phyloP scores from a whole-genome alignment of 306 rosid species.

The Rosa rugosa region DNA sequence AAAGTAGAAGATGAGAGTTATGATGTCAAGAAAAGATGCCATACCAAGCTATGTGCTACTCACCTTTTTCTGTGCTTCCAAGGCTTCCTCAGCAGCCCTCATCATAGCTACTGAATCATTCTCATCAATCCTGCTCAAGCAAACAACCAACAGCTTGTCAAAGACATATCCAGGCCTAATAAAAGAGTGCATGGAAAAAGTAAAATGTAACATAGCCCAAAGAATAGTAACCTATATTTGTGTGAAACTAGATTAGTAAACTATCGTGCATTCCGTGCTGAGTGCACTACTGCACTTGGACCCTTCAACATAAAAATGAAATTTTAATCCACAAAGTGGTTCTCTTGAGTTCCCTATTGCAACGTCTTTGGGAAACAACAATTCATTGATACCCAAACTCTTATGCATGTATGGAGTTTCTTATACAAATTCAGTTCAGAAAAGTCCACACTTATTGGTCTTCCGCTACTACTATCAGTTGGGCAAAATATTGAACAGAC shows the following conservation, averaged over 20 bases:
- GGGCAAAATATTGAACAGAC: neutral
- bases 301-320: neutral
- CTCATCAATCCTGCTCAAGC: conserved; percentile 69
- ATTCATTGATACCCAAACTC: neutral
- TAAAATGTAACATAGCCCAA: neutral
- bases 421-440: neutral
- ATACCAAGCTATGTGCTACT: conserved; percentile 7
- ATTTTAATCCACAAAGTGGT: neutral
- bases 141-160: conserved; percentile 31
- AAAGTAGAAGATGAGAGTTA: neutral
- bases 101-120: conserved; percentile 68
- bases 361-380: neutral
- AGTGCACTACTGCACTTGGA: neutral
- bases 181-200: neutral
- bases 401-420: neutral
- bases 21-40: neutral
- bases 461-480: neutral
- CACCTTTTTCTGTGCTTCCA: conserved; percentile 85
- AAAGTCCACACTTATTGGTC: neutral
- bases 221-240: neutral
- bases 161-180: conserved; percentile 29
- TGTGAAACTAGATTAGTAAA: neutral
- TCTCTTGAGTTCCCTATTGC: neutral
- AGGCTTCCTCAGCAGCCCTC: conserved; percentile 86
- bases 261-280: neutral